Conservation (phyloP, 441 rosid genomes). For the Omphalea diandra region DNA sequence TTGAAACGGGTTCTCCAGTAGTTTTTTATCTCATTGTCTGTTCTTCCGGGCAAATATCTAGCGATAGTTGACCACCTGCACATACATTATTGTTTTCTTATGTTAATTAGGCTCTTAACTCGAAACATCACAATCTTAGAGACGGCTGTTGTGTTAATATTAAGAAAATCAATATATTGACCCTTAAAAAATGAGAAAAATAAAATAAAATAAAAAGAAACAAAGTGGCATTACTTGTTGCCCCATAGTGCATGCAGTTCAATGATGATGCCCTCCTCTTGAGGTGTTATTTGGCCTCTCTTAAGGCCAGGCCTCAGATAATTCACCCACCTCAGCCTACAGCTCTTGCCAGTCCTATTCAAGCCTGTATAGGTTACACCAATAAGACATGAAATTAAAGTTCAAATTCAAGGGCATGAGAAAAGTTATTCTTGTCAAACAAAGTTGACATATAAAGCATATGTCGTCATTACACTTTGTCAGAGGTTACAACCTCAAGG, state of each 20-base stretch:
- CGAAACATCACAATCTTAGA: too few species aligned
- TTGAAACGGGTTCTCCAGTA: slow-evolving; percentile 59
- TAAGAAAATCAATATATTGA: too few species aligned
- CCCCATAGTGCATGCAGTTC: slow-evolving; percentile 79
- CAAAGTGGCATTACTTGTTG: slow-evolving; percentile 58
- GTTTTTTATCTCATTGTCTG: slow-evolving; percentile 62
- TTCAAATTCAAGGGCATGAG: neutral
- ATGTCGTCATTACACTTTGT: too few species aligned
- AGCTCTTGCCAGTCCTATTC: slow-evolving; percentile 76
- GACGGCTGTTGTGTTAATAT: too few species aligned
- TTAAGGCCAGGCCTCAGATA: slow-evolving; percentile 77
- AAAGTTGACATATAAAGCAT: too few species aligned
- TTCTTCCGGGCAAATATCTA: slow-evolving; percentile 51
- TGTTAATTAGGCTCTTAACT: too few species aligned
- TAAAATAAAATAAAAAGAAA: slow-evolving; percentile 2
- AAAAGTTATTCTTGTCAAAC: too few species aligned
- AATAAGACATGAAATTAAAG: too few species aligned
- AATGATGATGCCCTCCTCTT: slow-evolving; percentile 73
- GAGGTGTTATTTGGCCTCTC: slow-evolving; percentile 70
- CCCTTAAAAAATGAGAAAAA: too few species aligned
- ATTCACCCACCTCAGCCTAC: slow-evolving; percentile 87
- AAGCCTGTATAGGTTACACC: slow-evolving; percentile 40
- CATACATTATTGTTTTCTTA: too few species aligned
- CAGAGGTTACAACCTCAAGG: too few species aligned
- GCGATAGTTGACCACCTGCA: slow-evolving; percentile 57